Evolutionary conservation across 2,329 filamentous ascomycete species (phyloP).

Genomic region (Fusarium dimerum): DNA sequence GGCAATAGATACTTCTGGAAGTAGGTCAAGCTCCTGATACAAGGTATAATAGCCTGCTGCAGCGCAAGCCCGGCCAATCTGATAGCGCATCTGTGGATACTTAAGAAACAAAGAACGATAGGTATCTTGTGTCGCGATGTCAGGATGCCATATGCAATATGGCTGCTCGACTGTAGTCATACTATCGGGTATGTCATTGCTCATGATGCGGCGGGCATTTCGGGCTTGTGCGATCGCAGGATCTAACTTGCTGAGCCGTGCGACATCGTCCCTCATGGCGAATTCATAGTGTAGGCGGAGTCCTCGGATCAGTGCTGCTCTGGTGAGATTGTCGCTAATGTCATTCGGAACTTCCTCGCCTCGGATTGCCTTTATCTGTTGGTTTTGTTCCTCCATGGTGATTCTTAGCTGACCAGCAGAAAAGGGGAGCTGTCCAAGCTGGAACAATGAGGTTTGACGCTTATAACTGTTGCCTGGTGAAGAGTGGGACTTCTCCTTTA

Average conservation of each 20-base stretch:
- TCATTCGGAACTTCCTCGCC: too few species aligned
- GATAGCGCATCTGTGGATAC: slow-evolving; percentile 5
- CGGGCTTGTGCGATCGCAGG: background rate
- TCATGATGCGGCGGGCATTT: slow-evolving; percentile 14
- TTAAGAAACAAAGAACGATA: background rate
- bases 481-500: too few species aligned
- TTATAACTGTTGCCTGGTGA: too few species aligned
- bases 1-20: slow-evolving; percentile 9
- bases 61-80: slow-evolving; percentile 10
- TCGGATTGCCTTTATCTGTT: too few species aligned
- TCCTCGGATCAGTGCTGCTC: too few species aligned
- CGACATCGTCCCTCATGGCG: slow-evolving; percentile 1
- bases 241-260: background rate
- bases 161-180: background rate
- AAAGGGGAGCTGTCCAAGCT: too few species aligned
- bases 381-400: too few species aligned
- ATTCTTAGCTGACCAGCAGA: too few species aligned
- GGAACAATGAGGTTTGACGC: too few species aligned
- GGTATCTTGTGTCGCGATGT: slow-evolving; percentile 2
- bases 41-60: slow-evolving; percentile 6
- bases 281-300: background rate
- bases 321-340: too few species aligned
- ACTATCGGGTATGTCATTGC: background rate
- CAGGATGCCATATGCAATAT: slow-evolving; percentile 14
- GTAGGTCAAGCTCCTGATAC: slow-evolving; percentile 1